Base-by-base conservation (phyloP, 31 red algal species). In the Odonthalia washingtoniensis region DNA sequence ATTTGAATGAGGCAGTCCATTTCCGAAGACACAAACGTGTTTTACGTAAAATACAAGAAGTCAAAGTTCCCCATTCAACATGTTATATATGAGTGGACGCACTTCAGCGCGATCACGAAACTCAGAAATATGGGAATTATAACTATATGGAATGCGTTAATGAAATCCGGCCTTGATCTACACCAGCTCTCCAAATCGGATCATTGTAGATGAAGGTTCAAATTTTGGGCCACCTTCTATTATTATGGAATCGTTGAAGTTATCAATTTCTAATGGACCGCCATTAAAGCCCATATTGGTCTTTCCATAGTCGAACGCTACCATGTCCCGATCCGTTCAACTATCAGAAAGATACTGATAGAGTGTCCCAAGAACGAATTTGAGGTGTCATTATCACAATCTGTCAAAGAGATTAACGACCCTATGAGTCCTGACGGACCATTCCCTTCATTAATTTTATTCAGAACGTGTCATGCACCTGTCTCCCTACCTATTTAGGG, bases 391-490 rank as follows among this genome's bases (percentile, higher is more conserved):
- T 62, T 86, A 0, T 0, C 4, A 9, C 18, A 3, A 1, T 5
- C 74, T 2, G 84, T 87, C 4, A 77, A 87, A 42, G 72, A 43
- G 32, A 77, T 77, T 70, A 87, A 78, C 18, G 49, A 86, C 16
- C 74, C 83, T 6, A n/a, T 76, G 0, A 1, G 83, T 18, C 83
- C 67, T 5, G 70, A 75, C 17, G 52, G 67, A 2, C 36, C 67
- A 2, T 61, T 84, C 3, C 64, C 61, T 17, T 84, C 81, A 40
- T 6, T 45, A 0, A 67, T 86, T 12, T 35, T 86, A 52, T 75
- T 62, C 0, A 0, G 83, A 70, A 86, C 14, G 61, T 67, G 1
- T 24, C 83, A 30, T 21, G 3, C 12, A 26, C 76, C 44, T 26
- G 70, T 5, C 46, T 18, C 3, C 70, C 62, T 4, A 39, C 14